Conservation (phyloP, 164 flowering plant species). For the Magnolia officinalis region DNA sequence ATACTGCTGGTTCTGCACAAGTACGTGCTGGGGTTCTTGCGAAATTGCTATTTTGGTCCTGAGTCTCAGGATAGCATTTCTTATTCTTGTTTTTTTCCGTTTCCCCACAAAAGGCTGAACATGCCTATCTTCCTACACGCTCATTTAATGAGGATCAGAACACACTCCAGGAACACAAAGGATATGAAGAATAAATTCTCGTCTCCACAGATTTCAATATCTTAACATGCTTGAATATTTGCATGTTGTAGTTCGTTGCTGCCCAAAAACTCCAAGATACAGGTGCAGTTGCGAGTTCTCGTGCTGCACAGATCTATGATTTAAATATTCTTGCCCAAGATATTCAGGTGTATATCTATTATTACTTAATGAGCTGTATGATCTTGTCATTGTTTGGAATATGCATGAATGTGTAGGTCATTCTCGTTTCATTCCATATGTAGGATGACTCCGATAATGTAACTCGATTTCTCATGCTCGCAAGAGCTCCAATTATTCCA, state of each 20-base stretch:
- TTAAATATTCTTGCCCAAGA: slow-evolving; percentile 71
- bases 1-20: slow-evolving; percentile 97
- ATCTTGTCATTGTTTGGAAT: background rate
- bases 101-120: background rate
- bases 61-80: background rate
- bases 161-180: too few relatives aligned
- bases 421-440: slow-evolving; percentile 9
- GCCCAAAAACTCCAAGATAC: slow-evolving; percentile 59
- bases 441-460: slow-evolving; percentile 87
- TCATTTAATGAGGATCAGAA: background rate
- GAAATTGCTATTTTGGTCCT: background rate
- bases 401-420: slow-evolving; percentile 3
- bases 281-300: slow-evolving; percentile 88
- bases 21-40: slow-evolving; percentile 26
- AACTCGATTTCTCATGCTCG: slow-evolving; percentile 90
- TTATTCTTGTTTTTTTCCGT: background rate
- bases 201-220: background rate
- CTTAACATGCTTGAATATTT: background rate
- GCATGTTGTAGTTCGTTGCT: slow-evolving; percentile 59
- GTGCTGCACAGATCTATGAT: slow-evolving; percentile 73
- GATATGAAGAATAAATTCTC: background rate
- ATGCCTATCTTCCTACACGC: background rate
- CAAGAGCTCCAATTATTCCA: slow-evolving; percentile 89
- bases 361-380: slow-evolving; percentile 1
- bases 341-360: slow-evolving; percentile 61